Conservation (phyloP, 1,284 basidiomycete species). For the Athelia sp. region DNA sequence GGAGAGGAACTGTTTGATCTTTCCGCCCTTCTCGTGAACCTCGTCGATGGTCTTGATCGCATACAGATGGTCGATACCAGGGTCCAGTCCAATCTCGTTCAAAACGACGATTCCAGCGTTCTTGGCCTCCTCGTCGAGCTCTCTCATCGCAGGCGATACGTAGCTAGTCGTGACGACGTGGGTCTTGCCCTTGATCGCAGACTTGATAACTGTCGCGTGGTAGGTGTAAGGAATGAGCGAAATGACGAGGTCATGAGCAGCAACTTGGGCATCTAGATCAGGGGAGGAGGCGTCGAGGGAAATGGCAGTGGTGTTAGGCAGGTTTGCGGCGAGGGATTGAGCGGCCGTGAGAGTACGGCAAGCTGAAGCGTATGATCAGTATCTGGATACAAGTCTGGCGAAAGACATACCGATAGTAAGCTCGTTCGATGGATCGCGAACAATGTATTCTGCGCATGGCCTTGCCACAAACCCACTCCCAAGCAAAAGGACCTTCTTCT, state of each 20-base stretch:
- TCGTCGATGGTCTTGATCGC: conserved; percentile 96
- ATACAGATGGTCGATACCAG: conserved; percentile 93
- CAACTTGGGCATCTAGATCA: conserved; percentile 78
- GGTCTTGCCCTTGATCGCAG: conserved; percentile 92
- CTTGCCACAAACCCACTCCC: conserved; percentile 95
- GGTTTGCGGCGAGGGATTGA: conserved; percentile 60
- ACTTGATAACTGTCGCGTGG: conserved; percentile 90
- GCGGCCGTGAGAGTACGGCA: conserved; percentile 84
- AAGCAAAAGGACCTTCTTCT: conserved; percentile 82
- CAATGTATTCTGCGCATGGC: conserved; percentile 92
- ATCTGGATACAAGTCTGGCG: conserved; percentile 1
- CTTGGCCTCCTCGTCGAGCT: conserved; percentile 80
- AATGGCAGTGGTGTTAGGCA: conserved; percentile 69
- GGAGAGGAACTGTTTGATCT: conserved; percentile 93
- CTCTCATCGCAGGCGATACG: conserved; percentile 87
- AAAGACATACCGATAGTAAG: conserved; percentile 70
- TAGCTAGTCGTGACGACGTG: conserved; percentile 98
- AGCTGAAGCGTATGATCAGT: conserved; percentile 35
- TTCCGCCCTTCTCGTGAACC: conserved; percentile 91
- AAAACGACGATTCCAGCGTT: conserved; percentile 91
- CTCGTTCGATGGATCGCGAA: conserved; percentile 76
- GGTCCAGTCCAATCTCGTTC: conserved; percentile 98
- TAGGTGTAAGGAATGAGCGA: conserved; percentile 96
- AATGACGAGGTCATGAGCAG: conserved; percentile 90
- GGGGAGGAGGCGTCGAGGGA: conserved; percentile 81